Conservation (phyloP, 345 rosid genomes). For the Kernera saxatilis region DNA sequence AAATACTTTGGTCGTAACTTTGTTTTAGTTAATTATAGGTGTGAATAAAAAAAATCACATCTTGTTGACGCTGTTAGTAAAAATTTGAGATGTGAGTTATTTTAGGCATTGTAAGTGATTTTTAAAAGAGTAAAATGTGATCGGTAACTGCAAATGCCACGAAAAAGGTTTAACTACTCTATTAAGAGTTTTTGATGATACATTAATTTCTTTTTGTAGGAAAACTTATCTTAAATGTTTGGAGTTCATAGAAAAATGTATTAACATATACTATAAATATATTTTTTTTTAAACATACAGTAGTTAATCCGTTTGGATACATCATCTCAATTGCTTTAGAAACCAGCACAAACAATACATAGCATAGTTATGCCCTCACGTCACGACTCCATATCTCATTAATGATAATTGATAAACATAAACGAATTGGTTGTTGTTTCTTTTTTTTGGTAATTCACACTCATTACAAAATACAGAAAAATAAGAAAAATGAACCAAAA, state of each 20-base stretch:
- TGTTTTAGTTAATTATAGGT: not conserved
- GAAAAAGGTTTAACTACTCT: not conserved
- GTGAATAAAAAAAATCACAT: not conserved
- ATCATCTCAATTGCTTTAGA: not conserved
- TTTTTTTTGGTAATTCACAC: not conserved
- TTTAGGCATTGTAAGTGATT: not conserved
- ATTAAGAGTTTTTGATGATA: not conserved
- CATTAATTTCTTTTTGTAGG: not conserved
- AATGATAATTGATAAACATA: not conserved
- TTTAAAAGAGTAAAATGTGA: not conserved
- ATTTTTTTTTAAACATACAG: no score
- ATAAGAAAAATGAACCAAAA: not conserved
- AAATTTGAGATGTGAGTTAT: not conserved
- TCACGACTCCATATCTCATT: constrained; percentile 25
- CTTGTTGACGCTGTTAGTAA: not conserved
- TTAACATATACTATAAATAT: not conserved
- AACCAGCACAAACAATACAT: not conserved
- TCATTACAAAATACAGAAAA: not conserved
- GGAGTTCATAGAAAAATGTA: not conserved
- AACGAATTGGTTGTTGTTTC: not conserved
- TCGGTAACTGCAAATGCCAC: not conserved
- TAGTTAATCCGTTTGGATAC: not conserved
- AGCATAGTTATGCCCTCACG: constrained; percentile 4
- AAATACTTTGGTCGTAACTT: not conserved
- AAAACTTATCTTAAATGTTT: not conserved